A percentile compares a stretch with the other conserved stretches of the same genome.
phyloP scores from a whole-genome alignment of 2,329 filamentous ascomycete species.

The Xylaria hypoxylon region DNA sequence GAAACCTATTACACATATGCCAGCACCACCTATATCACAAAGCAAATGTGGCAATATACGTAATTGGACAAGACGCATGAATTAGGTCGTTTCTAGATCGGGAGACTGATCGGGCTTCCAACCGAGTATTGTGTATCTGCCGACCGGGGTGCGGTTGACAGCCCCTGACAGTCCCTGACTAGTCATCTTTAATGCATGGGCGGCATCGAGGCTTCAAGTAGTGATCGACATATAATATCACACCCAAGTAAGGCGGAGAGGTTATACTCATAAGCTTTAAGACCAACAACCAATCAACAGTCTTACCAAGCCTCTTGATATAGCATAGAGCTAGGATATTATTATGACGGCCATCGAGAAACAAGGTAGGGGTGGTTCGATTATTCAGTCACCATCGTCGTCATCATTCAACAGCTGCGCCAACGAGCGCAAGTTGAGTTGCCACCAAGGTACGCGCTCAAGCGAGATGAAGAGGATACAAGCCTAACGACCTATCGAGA shows the following conservation, averaged over 20 bases:
- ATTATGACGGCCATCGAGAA: slow-evolving; percentile 3
- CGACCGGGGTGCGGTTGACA: background rate
- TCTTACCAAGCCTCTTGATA: background rate
- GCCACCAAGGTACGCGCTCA: background rate
- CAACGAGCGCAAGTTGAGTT: background rate
- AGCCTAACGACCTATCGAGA: no score
- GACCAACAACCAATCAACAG: background rate
- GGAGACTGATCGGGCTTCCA: background rate
- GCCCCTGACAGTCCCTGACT: slow-evolving; percentile 4
- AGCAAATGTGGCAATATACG: background rate
- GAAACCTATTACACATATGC: background rate
- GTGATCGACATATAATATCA: slow-evolving; percentile 26
- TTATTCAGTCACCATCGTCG: background rate
- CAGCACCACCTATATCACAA: background rate
- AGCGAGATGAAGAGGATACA: background rate
- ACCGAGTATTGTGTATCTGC: background rate
- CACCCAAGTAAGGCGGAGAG: background rate
- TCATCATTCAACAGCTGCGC: slow-evolving; percentile 19
- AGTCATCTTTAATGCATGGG: slow-evolving; percentile 13
- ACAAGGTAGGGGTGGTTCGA: slow-evolving; percentile 14
- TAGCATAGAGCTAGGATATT: slow-evolving; percentile 5
- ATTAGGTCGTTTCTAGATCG: background rate
- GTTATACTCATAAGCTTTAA: slow-evolving; percentile 11
- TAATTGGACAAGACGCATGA: background rate
- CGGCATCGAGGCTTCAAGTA: slow-evolving; percentile 2